Percentiles rank a stretch among this genome's conserved stretches.
These are phyloP conservation scores for Hamigera avellanea DNA, from an alignment of 495 filamentous ascomycete genomes.

Conservation along the genomic window DNA sequence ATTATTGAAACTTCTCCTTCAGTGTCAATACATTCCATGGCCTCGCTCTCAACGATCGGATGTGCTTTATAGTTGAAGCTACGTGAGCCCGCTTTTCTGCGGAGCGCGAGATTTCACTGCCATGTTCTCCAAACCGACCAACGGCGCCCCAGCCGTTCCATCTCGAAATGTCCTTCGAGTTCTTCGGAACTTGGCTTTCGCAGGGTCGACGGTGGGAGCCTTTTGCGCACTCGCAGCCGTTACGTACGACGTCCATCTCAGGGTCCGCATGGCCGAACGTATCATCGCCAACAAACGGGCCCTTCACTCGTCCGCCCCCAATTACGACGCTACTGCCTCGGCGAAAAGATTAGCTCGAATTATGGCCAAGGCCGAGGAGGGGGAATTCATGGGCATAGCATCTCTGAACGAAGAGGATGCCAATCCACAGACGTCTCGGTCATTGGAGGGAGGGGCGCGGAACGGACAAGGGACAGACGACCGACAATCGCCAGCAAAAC, in stretches of 20 bases:
- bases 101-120: conserved; percentile 10
- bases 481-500: no score
- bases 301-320: conserved; percentile 30
- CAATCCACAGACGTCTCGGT: conserved; percentile 2
- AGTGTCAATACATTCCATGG: no score
- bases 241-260: conserved; percentile 32
- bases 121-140: conserved; percentile 25
- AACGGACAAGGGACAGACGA: no score
- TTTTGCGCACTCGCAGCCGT: conserved; percentile 30
- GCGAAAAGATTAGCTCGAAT: conserved; percentile 26
- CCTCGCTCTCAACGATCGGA: no score
- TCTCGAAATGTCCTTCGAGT: conserved; percentile 36
- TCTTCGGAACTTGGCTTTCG: conserved; percentile 31
- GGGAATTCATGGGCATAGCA: conserved; percentile 27
- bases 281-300: conserved; percentile 34
- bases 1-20: no score
- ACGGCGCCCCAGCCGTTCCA: conserved; percentile 22
- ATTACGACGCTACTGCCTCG: conserved; percentile 33
- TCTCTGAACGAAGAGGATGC: conserved; percentile 23
- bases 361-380: conserved; percentile 33
- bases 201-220: conserved; percentile 28
- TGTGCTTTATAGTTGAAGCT: no score
- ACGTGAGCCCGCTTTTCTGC: conserved; percentile 9
- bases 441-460: background rate
- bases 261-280: conserved; percentile 28